phyloP scores from a whole-genome alignment of 2,329 filamentous ascomycete species.

The Chaetothyriales sp. region DNA sequence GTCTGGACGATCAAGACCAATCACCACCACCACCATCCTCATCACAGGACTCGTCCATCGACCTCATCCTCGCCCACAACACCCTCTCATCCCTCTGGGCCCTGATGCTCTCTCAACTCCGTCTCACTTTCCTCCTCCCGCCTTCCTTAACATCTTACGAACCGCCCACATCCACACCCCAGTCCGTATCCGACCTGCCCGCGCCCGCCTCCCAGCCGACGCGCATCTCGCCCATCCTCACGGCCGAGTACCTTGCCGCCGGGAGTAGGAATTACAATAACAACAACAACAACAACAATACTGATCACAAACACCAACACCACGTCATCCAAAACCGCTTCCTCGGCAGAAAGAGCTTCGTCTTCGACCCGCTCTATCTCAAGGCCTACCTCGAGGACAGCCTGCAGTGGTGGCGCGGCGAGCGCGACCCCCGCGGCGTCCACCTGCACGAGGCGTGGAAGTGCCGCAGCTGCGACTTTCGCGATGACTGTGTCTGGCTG shows the following conservation, averaged over 20 bases:
- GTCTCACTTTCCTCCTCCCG: slow-evolving; percentile 31
- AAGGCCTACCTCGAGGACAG: slow-evolving; percentile 51
- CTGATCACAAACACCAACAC: slow-evolving; percentile 12
- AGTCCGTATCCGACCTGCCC: slow-evolving; percentile 21
- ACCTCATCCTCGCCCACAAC: slow-evolving; percentile 42
- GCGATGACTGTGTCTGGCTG: slow-evolving; percentile 63
- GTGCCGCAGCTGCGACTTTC: slow-evolving; percentile 72
- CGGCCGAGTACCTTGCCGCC: slow-evolving; percentile 29
- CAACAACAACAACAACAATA: slow-evolving; percentile 5
- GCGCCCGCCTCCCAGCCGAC: slow-evolving; percentile 25
- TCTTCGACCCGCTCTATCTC: slow-evolving; percentile 50
- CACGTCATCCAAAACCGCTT: slow-evolving; percentile 5
- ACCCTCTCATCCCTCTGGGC: slow-evolving; percentile 45
- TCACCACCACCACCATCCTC: slow-evolving; percentile 17
- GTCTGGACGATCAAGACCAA: slow-evolving; percentile 26
- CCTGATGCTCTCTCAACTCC: slow-evolving; percentile 47
- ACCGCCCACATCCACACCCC: slow-evolving; percentile 9
- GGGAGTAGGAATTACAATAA: slow-evolving; percentile 17
- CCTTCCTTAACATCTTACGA: not conserved
- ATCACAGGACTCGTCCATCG: slow-evolving; percentile 31
- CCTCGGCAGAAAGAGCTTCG: slow-evolving; percentile 45
- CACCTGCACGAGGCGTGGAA: slow-evolving; percentile 76
- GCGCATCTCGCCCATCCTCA: slow-evolving; percentile 30
- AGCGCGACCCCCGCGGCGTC: slow-evolving; percentile 58
- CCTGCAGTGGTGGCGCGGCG: slow-evolving; percentile 78